Percentiles rank a stretch among this genome's conserved stretches.
These are phyloP conservation scores for Solioccasus polychromus DNA, from an alignment of 768 basidiomycete species.

Conservation along the genomic window DNA sequence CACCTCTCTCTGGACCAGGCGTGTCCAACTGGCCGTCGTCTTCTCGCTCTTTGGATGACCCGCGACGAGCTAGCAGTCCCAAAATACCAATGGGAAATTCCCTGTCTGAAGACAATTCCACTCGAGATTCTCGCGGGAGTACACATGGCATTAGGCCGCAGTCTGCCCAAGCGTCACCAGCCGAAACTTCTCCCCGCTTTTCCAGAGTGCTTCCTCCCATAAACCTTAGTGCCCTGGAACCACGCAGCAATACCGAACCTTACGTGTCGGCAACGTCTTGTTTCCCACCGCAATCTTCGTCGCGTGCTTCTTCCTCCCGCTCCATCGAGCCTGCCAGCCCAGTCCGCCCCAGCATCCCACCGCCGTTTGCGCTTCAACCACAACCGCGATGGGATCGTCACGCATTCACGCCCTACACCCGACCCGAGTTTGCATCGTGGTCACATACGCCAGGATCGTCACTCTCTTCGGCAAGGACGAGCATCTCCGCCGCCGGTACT, in stretches of 20 bases:
- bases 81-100: background rate
- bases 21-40: conserved; percentile 41
- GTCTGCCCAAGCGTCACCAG: conserved; percentile 7
- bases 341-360: conserved; percentile 30
- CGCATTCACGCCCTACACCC: conserved; percentile 36
- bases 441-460: conserved; percentile 37
- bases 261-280: conserved; percentile 20
- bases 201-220: conserved; percentile 32
- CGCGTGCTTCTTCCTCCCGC: background rate
- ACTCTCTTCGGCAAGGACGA: conserved; percentile 26
- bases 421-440: conserved; percentile 35
- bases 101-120: conserved; percentile 8
- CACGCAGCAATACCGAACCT: conserved; percentile 13
- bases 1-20: conserved; percentile 53
- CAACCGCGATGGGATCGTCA: conserved; percentile 61
- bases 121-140: conserved; percentile 10
- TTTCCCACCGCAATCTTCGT: conserved; percentile 36
- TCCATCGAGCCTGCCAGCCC: background rate
- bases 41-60: too few relatives aligned
- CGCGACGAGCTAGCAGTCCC: conserved; percentile 14
- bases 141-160: conserved; percentile 13
- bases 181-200: conserved; percentile 22
- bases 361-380: conserved; percentile 68
- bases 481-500: conserved; percentile 14
- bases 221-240: conserved; percentile 13